Percentiles rank a stretch among this genome's conserved stretches.
Evolutionary conservation across 148 eudicot species (phyloP).

Genomic region (Vaccinium vitisidaea): DNA sequence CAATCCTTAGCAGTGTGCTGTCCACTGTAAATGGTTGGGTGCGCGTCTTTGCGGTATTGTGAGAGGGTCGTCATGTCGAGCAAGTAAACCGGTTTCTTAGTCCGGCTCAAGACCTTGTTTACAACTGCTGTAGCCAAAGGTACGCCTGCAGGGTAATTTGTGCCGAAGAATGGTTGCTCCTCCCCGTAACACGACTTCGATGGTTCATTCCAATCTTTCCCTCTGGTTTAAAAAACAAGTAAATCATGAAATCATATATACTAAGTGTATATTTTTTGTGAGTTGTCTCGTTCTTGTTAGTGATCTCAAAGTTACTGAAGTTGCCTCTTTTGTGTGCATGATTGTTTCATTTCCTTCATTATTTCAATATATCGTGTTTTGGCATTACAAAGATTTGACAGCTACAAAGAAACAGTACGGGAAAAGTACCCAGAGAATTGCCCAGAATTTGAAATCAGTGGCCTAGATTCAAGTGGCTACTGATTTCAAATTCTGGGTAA

Average conservation of each 20-base stretch:
- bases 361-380: background rate
- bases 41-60: constrained; percentile 49
- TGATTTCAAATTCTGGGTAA: too few relatives aligned
- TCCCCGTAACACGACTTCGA: constrained; percentile 28
- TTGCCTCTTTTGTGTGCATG: background rate
- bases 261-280: background rate
- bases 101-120: constrained; percentile 36
- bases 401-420: background rate
- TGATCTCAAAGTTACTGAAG: background rate
- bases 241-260: background rate
- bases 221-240: constrained; percentile 38
- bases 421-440: too few relatives aligned
- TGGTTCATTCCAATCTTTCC: constrained; percentile 47
- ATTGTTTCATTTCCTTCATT: background rate
- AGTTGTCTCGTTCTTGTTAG: background rate
- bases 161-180: constrained; percentile 25
- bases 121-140: constrained; percentile 30
- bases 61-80: constrained; percentile 52
- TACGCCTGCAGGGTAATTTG: constrained; percentile 31
- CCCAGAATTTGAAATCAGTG: too few relatives aligned
- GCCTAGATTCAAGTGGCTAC: too few relatives aligned
- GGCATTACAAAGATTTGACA: background rate
- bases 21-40: constrained; percentile 31
- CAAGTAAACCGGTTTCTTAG: constrained; percentile 31
- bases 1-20: constrained; percentile 34